phyloP scores from a whole-genome alignment of 1,284 basidiomycete genomes.

The Neotropicomus parvogracilis region DNA sequence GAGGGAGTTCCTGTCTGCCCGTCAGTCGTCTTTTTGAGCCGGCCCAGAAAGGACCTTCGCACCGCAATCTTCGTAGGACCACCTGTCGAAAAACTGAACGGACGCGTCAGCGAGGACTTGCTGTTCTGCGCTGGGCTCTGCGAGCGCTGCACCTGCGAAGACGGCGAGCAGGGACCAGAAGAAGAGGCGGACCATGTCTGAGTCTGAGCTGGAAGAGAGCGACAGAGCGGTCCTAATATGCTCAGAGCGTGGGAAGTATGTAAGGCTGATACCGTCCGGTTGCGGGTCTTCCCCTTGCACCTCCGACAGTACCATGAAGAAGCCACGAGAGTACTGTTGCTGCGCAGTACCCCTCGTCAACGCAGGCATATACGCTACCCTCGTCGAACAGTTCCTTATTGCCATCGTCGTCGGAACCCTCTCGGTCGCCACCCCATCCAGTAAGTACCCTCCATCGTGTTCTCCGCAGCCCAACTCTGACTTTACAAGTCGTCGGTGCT shows the following conservation, averaged over 20 bases:
- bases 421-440: slow-evolving; percentile 72
- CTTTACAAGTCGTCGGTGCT: slow-evolving; percentile 73
- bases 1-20: slow-evolving; percentile 40
- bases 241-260: slow-evolving; percentile 21
- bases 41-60: slow-evolving; percentile 4
- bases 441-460: slow-evolving; percentile 42
- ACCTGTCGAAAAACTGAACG: slow-evolving; percentile 41
- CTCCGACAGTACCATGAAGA: slow-evolving; percentile 41
- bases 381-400: slow-evolving; percentile 72
- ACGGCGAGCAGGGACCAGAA: slow-evolving; percentile 39
- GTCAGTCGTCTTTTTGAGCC: slow-evolving; percentile 8
- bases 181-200: slow-evolving; percentile 43
- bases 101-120: slow-evolving; percentile 35
- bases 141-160: slow-evolving; percentile 33
- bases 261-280: not conserved
- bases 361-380: slow-evolving; percentile 78
- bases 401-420: slow-evolving; percentile 73
- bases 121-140: slow-evolving; percentile 39
- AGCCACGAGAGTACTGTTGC: slow-evolving; percentile 73
- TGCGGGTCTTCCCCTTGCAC: slow-evolving; percentile 1
- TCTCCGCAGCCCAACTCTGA: slow-evolving; percentile 7
- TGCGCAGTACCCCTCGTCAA: slow-evolving; percentile 85
- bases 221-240: slow-evolving; percentile 9
- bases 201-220: not conserved
- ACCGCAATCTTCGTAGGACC: slow-evolving; percentile 63